Evolutionary conservation across 2,329 filamentous ascomycete genomes (phyloP), one percentile per base, ranked within the genome.

Genomic region (Pestalotiopsis fici): DNA sequence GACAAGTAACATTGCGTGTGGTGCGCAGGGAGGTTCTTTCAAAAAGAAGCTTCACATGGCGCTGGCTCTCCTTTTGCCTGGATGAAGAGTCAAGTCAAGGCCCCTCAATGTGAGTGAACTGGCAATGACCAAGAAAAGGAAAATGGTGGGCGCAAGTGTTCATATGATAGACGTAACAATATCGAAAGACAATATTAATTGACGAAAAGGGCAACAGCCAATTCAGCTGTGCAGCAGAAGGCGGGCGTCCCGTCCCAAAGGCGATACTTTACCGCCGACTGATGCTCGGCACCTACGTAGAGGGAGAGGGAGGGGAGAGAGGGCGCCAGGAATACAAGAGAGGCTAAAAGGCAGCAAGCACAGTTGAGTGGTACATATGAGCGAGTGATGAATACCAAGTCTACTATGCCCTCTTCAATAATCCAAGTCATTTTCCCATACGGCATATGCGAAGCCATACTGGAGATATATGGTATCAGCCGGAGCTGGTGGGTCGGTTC

Each of bases 401-500:
- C 6, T 21, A 9, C 18, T 21, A 15, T 9, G 9, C 43, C 39
- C 47, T 43, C 15, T 28, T 43, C 35, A 21, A 12, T 4, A 23
- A 23, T 11, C 25, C 59, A 62, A 62, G 31, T 15, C n/a, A 21
- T 6, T 43, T 23, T 35, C 3, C 31, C 31, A 23, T 25, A 18
- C 59, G 59, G 59, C 59, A 62, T 62, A 27, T 62, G 35, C 37
- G 35, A 50, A 25, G n/a, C 59, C 39, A 25, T 47, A 47, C 12
- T 11, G 4, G 47, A 50, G 25, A 37, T 11, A 37, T 39, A 43
- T 62, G 37, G 59, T 37, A 62, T 37, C 39, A 23, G 21, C 61
- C 70, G 66, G 69, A 60, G 67, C 64, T 60, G 63, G 70, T 71
- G 69, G 72, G 70, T 65, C 72, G 71, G 69, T 69, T 73, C 71